phyloP scores from a whole-genome alignment of 208 protist species.

The Phytomonas francai region DNA sequence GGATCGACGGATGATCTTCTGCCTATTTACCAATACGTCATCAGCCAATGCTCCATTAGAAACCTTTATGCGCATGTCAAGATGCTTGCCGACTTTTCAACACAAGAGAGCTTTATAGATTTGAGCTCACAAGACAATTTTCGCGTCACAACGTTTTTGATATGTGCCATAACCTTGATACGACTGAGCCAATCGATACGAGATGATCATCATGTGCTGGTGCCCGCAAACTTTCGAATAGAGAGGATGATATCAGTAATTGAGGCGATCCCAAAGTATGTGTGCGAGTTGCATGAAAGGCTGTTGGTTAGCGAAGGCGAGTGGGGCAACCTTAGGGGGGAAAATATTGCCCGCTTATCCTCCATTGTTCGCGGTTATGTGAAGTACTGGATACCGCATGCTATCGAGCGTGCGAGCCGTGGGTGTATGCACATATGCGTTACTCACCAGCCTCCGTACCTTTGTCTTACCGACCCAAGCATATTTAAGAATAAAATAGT shows the following conservation, averaged over 20 bases:
- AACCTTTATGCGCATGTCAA: slow-evolving; percentile 54
- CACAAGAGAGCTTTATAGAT: slow-evolving; percentile 57
- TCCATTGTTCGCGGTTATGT: neutral
- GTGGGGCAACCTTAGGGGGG: neutral
- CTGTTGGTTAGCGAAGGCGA: neutral
- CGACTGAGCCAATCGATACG: slow-evolving; percentile 52
- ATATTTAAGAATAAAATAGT: neutral
- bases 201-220: slow-evolving; percentile 39
- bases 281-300: slow-evolving; percentile 5
- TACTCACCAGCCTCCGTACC: neutral
- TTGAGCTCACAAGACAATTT: slow-evolving; percentile 71
- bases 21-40: slow-evolving; percentile 82
- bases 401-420: neutral
- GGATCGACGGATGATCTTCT: slow-evolving; percentile 81
- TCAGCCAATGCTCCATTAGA: slow-evolving; percentile 40
- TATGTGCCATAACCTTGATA: slow-evolving; percentile 47
- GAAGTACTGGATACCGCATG: slow-evolving; percentile 1
- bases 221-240: slow-evolving; percentile 13
- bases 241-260: slow-evolving; percentile 5
- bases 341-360: neutral
- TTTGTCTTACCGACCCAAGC: neutral
- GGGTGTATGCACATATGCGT: neutral
- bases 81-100: slow-evolving; percentile 62
- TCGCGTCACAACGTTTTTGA: slow-evolving; percentile 70
- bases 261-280: neutral